These are phyloP conservation scores for Pulicaria dysenterica DNA, from an alignment of 129 eudicot genomes.

Conservation along the genomic window DNA sequence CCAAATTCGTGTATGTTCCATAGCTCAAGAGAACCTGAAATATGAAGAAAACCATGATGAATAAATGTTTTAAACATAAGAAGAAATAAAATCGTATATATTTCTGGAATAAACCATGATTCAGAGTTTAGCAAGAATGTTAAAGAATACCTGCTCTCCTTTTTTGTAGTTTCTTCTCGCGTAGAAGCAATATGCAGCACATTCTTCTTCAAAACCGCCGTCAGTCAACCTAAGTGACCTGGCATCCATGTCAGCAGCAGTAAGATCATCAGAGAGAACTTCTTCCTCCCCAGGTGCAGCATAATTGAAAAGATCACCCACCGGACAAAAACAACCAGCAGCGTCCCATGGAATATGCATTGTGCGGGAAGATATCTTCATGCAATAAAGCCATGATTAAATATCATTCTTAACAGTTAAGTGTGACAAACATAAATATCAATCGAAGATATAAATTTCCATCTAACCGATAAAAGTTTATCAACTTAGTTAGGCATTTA, in stretches of 20 bases:
- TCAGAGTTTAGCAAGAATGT: constrained; percentile 1
- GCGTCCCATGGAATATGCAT: constrained; percentile 94
- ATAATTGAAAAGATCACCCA: constrained; percentile 92
- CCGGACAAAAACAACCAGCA: constrained; percentile 97
- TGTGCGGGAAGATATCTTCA: constrained; percentile 92
- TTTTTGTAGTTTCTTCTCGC: constrained; percentile 64
- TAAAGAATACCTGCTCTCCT: constrained; percentile 77
- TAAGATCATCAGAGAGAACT: constrained; percentile 25
- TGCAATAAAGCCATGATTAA: constrained; percentile 2
- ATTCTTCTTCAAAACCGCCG: constrained; percentile 75
- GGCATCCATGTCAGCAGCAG: constrained; percentile 31
- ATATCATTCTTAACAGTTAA: background rate
- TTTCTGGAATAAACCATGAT: background rate
- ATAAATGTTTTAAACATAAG: no score
- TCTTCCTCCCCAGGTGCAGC: constrained; percentile 81
- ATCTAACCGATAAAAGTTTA: background rate
- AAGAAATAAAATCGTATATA: background rate
- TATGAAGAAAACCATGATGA: no score
- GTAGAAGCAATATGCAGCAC: constrained; percentile 70
- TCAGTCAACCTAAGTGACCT: constrained; percentile 62
- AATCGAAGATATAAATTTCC: background rate
- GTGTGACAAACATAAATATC: background rate
- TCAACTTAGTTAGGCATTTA: constrained; percentile 5
- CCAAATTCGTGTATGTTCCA: constrained; percentile 89
- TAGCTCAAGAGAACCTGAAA: constrained; percentile 91